Evolutionary conservation across 352 stramenopile genomes (phyloP).

Genomic region (Pythium diclinum): DNA sequence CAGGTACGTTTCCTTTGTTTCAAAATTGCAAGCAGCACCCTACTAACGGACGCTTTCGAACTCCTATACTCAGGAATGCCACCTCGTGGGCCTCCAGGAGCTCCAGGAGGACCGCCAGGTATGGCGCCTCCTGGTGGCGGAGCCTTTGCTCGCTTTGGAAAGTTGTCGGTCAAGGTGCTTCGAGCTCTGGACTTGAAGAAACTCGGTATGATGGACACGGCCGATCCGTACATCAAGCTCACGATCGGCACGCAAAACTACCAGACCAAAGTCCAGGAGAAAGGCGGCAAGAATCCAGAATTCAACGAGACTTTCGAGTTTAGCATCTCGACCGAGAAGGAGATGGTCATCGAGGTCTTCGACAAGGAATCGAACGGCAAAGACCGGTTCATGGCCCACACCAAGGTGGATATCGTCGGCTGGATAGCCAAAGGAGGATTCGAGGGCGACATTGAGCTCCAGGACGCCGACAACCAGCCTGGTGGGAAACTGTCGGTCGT

Average conservation of each 20-base stretch:
- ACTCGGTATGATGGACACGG: slow-evolving; percentile 90
- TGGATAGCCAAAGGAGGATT: slow-evolving; percentile 93
- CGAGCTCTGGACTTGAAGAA: slow-evolving; percentile 92
- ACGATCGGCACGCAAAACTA: slow-evolving; percentile 84
- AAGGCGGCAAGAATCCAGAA: slow-evolving; percentile 91
- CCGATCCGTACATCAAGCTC: slow-evolving; percentile 92
- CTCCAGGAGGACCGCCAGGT: slow-evolving; percentile 21
- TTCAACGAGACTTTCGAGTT: slow-evolving; percentile 95
- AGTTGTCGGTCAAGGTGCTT: slow-evolving; percentile 89
- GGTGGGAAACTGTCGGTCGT: slow-evolving; percentile 86
- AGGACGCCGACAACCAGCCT: slow-evolving; percentile 73
- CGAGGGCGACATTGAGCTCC: slow-evolving; percentile 88
- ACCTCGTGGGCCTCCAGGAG: slow-evolving; percentile 33
- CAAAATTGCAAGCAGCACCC: slow-evolving; percentile 4
- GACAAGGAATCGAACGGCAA: slow-evolving; percentile 90
- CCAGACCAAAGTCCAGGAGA: slow-evolving; percentile 81
- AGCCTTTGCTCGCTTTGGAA: slow-evolving; percentile 87
- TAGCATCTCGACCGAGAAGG: slow-evolving; percentile 94
- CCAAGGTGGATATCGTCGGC: slow-evolving; percentile 89
- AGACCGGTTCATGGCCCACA: slow-evolving; percentile 92
- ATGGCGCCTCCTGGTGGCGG: slow-evolving; percentile 35
- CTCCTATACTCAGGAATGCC: slow-evolving; percentile 17
- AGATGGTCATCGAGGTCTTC: slow-evolving; percentile 90
- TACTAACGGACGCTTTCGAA: not conserved
- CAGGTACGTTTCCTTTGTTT: slow-evolving; percentile 14